Evolutionary conservation across 345 rosid genomes (phyloP), one percentile per base, ranked within the genome.

Genomic region (Erucastrum elatum): DNA sequence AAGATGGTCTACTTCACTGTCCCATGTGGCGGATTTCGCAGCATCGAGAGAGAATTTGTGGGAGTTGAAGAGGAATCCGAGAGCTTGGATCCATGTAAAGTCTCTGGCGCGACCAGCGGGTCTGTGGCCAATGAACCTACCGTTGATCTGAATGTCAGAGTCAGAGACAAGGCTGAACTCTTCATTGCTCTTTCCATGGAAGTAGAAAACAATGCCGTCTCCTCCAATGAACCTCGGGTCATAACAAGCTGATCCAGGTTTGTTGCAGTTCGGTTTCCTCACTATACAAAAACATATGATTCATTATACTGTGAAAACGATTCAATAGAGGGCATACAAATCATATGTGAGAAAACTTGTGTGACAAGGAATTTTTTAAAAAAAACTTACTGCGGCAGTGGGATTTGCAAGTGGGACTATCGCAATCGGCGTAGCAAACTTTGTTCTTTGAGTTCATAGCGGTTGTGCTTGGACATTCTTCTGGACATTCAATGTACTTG

Each of bases 61-160:
- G 56, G 56, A 51, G 56, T 51, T 51, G 56, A 51, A 51, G 1
- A 51, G 56, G 56, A 51, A n/a, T 51, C 56, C 56, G 56, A 51
- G 56, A 51, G 56, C 56, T 51, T 51, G 56, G 17, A 51, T 51
- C 56, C 56, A 51, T 51, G 56, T 51, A 16, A 51, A 51, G 21
- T 51, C 56, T 51, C 56, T 51, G 56, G 56, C 56, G 5, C 56
- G 56, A 51, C 56, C 56, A 51, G 56, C 56, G 21, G 56, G 56
- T 51, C 56, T 51, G 56, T 51, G 56, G 56, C 56, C 56, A 51
- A 51, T 51, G 56, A 51, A 51, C 56, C 56, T 51, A 51, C 56
- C 56, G 2, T 51, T 51, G 56, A 51, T 51, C 56, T 51, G 56
- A 51, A 51, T 16, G 56, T 51, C 21, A 51, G 56, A 51, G 21